phyloP scores from a whole-genome alignment of 164 flowering plant genomes.

The Stephania yunnanensis region DNA sequence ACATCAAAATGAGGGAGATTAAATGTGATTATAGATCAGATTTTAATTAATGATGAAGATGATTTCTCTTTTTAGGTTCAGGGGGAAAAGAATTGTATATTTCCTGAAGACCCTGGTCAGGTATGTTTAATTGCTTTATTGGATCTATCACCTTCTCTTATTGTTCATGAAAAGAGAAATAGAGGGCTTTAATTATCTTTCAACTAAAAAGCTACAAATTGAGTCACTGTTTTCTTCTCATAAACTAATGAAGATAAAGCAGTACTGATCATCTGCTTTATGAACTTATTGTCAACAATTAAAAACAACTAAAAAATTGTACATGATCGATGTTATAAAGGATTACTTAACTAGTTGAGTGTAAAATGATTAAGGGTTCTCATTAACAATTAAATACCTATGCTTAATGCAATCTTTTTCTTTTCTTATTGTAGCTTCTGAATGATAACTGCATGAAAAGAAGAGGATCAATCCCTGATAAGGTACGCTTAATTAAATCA shows the following conservation, averaged over 20 bases:
- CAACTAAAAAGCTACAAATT: conserved; percentile 22
- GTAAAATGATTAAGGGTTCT: conserved; percentile 10
- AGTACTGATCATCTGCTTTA: conserved; percentile 28
- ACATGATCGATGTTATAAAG: not conserved
- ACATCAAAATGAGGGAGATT: not conserved
- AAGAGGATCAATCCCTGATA: conserved; percentile 39
- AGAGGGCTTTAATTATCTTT: conserved; percentile 1
- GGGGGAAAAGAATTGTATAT: conserved; percentile 65
- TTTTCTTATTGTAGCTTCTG: conserved; percentile 35
- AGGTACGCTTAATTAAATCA: conserved; percentile 23
- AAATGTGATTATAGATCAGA: too few relatives aligned
- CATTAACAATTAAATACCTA: not conserved
- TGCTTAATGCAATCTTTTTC: not conserved
- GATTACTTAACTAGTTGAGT: conserved; percentile 3
- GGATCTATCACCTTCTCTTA: conserved; percentile 40
- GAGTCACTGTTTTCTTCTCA: conserved; percentile 1
- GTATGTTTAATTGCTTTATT: conserved; percentile 44
- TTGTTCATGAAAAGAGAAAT: conserved; percentile 14
- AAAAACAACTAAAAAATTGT: conserved; percentile 12
- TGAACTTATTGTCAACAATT: conserved; percentile 8
- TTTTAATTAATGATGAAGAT: not conserved
- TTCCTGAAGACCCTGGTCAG: conserved; percentile 94
- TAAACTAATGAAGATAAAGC: conserved; percentile 20
- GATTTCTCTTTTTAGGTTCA: conserved; percentile 35
- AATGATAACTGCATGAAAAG: conserved; percentile 60